phyloP scores from a whole-genome alignment of 371 early-diverging fungal species.

The Mucor ambiguus region DNA sequence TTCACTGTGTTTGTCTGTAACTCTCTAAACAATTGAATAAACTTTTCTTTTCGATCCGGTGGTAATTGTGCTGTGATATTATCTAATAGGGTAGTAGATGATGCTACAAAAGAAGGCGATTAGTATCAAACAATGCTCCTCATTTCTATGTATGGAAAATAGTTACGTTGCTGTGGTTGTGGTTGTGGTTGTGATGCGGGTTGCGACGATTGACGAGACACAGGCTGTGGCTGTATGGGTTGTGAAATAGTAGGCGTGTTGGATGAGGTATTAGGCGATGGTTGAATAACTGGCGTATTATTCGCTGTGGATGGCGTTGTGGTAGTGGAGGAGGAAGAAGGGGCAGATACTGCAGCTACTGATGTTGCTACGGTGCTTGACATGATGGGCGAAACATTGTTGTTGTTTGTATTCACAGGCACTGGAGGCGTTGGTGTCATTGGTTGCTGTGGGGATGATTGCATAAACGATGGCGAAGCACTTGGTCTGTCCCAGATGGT shows the following conservation, averaged over 20 bases:
- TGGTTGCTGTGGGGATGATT: not conserved
- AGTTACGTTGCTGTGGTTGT: constrained; percentile 15
- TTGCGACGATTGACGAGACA: no score
- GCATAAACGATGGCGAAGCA: constrained; percentile 29
- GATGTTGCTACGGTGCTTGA: not conserved
- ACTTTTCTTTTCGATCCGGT: constrained; percentile 38
- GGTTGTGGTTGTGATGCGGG: not conserved
- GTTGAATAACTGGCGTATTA: constrained; percentile 6
- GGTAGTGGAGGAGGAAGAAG: not conserved
- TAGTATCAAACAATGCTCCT: not conserved
- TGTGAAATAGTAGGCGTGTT: not conserved
- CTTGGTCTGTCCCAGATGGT: not conserved
- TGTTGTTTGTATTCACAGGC: constrained; percentile 4
- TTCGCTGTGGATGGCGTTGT: constrained; percentile 12
- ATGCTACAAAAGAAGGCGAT: constrained; percentile 11
- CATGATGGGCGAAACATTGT: not conserved
- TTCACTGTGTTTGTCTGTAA: constrained; percentile 37
- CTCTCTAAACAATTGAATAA: constrained; percentile 38
- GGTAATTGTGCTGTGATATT: constrained; percentile 41
- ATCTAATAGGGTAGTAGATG: constrained; percentile 40
- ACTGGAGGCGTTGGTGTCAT: constrained; percentile 3
- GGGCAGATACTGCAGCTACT: not conserved
- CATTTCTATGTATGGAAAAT: not conserved
- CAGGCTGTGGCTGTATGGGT: constrained; percentile 5
- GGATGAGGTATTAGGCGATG: no score